Percentiles rank a stretch among this genome's conserved stretches.
Conservation (phyloP, 2,329 filamentous ascomycete genomes). For the Fusarium sp. region DNA sequence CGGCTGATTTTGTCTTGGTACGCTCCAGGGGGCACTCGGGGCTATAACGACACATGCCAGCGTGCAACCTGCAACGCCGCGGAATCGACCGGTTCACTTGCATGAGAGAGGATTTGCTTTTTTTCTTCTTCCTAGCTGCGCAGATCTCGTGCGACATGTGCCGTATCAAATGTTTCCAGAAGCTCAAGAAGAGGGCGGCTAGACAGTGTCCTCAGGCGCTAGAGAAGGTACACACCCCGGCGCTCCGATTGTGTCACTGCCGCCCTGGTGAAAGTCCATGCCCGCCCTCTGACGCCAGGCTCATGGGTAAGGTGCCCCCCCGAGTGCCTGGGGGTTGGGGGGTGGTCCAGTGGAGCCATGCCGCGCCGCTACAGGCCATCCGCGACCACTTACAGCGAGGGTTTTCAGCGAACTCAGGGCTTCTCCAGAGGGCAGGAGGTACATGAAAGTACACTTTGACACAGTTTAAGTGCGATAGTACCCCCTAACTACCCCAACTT, state of each 20-base stretch:
- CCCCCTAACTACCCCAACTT: slow-evolving; percentile 1
- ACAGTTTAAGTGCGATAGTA: neutral
- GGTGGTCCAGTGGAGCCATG: slow-evolving; percentile 10
- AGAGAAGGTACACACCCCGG: neutral
- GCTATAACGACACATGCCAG: neutral
- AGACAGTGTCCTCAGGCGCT: neutral
- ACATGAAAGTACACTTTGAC: neutral
- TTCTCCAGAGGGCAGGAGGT: slow-evolving; percentile 3
- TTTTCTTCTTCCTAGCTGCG: neutral
- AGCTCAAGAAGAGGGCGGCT: slow-evolving; percentile 12
- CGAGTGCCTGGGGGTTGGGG: slow-evolving; percentile 12
- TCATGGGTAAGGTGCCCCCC: slow-evolving; percentile 21
- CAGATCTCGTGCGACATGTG: slow-evolving; percentile 13
- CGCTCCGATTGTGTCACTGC: slow-evolving; percentile 17
- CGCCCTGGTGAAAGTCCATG: slow-evolving; percentile 4
- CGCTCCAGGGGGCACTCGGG: neutral
- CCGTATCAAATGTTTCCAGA: slow-evolving; percentile 29
- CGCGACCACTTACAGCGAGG: slow-evolving; percentile 16
- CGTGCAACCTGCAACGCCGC: neutral
- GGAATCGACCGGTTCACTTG: neutral
- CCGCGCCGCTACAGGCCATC: slow-evolving; percentile 5
- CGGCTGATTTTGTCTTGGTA: slow-evolving; percentile 1
- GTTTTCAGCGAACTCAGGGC: slow-evolving; percentile 32
- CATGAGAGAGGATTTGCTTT: neutral
- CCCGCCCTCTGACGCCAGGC: slow-evolving; percentile 26